These are phyloP conservation scores for Mortierella sp. DNA, from an alignment of 371 early-diverging fungal genomes.

Conservation along the genomic window DNA sequence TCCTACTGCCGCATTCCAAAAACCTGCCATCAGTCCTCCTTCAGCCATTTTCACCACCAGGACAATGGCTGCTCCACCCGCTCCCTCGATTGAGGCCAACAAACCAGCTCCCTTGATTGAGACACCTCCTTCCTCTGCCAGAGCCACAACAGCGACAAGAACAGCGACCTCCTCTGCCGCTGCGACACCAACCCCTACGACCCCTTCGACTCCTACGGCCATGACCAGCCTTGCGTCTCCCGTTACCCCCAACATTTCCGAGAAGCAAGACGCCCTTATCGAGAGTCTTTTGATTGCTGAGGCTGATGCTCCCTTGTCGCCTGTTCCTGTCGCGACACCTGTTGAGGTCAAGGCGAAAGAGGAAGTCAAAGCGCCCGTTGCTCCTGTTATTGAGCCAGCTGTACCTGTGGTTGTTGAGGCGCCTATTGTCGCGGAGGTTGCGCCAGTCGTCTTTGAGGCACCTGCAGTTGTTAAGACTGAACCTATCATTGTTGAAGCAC, in stretches of 20 bases:
- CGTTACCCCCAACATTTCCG: slow-evolving; percentile 9
- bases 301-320: background rate
- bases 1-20: background rate
- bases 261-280: slow-evolving; percentile 1
- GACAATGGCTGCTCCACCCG: background rate
- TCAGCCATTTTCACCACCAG: background rate
- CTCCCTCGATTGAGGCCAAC: background rate
- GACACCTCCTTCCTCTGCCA: background rate
- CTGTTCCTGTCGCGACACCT: background rate
- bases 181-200: background rate
- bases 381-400: background rate
- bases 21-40: background rate
- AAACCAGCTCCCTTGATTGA: background rate
- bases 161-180: background rate
- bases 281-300: background rate
- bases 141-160: too few relatives aligned
- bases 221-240: background rate
- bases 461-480: background rate
- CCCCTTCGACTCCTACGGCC: background rate
- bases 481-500: background rate
- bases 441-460: background rate
- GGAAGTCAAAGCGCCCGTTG: background rate
- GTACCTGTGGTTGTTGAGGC: background rate
- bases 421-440: background rate
- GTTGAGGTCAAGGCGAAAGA: background rate